Percentiles rank a stretch among this genome's conserved stretches.
These are phyloP conservation scores for Tilletia caries DNA, from an alignment of 1,284 basidiomycete genomes.

Conservation along the genomic window DNA sequence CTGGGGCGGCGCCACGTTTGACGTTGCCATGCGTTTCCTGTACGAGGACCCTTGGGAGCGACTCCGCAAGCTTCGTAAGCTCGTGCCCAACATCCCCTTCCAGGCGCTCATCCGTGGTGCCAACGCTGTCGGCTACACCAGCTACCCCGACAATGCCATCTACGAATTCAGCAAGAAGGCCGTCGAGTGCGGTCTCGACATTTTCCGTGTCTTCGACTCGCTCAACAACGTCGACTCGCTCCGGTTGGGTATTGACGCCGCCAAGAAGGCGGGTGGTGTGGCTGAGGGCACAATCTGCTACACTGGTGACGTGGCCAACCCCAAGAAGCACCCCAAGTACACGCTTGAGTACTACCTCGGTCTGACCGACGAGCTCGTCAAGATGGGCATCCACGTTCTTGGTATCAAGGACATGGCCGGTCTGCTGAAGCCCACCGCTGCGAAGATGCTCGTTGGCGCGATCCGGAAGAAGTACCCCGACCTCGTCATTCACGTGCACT, in stretches of 20 bases:
- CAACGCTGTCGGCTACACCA: constrained; percentile 98
- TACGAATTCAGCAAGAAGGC: constrained; percentile 79
- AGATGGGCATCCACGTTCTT: constrained; percentile 93
- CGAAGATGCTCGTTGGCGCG: constrained; percentile 84
- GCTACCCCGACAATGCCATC: constrained; percentile 98
- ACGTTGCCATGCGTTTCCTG: constrained; percentile 98
- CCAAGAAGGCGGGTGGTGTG: constrained; percentile 99
- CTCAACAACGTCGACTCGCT: constrained; percentile 58
- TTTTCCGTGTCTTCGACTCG: constrained; percentile 99
- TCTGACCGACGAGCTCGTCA: constrained; percentile 88
- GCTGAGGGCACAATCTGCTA: constrained; percentile 87
- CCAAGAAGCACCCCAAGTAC: constrained; percentile 89
- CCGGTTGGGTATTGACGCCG: constrained; percentile 75
- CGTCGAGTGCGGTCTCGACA: constrained; percentile 97
- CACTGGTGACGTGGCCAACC: constrained; percentile 93
- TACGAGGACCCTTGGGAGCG: constrained; percentile 99
- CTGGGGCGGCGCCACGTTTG: constrained; percentile 99
- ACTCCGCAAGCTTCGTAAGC: constrained; percentile 83
- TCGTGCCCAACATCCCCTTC: constrained; percentile 97
- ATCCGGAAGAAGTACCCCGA: constrained; percentile 95
- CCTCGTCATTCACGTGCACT: constrained; percentile 98
- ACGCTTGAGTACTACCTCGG: constrained; percentile 96
- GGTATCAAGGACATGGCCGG: constrained; percentile 99
- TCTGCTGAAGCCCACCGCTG: constrained; percentile 89
- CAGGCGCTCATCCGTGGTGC: constrained; percentile 98